Conservation (phyloP, 2,329 filamentous ascomycete genomes). For the Fusarium robinianum region DNA sequence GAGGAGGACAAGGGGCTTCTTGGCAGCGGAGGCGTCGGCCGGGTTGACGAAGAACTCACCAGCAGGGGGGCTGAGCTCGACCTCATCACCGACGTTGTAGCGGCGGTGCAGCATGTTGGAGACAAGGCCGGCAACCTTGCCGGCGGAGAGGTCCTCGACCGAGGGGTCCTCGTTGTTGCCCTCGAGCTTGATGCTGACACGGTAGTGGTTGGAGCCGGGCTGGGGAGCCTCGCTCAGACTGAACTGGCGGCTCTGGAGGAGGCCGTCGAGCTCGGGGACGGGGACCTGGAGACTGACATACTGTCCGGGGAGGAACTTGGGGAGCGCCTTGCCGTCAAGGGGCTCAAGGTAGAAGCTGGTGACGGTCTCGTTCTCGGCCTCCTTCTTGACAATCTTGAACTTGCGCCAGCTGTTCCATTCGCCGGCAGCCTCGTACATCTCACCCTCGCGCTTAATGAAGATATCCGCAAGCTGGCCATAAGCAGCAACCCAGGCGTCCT, state of each 20-base stretch:
- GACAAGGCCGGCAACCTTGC: constrained; percentile 51
- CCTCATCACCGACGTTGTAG: constrained; percentile 54
- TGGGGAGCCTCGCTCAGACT: constrained; percentile 65
- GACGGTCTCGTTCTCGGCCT: constrained; percentile 63
- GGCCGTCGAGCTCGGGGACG: constrained; percentile 61
- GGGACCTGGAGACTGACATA: constrained; percentile 70
- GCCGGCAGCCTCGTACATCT: constrained; percentile 59
- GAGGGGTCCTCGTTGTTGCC: constrained; percentile 43
- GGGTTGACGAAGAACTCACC: constrained; percentile 67
- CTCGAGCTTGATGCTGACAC: constrained; percentile 75
- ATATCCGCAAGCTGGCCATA: constrained; percentile 73
- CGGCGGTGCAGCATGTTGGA: constrained; percentile 57
- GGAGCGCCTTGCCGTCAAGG: constrained; percentile 58
- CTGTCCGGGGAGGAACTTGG: constrained; percentile 69
- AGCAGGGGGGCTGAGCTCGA: constrained; percentile 60
- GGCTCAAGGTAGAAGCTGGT: constrained; percentile 73
- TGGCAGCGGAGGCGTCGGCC: constrained; percentile 43
- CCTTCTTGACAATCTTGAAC: constrained; percentile 63
- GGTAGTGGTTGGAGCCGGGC: constrained; percentile 61
- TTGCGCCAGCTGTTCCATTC: constrained; percentile 55
- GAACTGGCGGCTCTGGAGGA: constrained; percentile 75
- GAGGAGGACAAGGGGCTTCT: constrained; percentile 65
- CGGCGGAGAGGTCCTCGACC: constrained; percentile 41
- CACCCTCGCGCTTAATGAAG: constrained; percentile 67
- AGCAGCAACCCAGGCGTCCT: constrained; percentile 72